phyloP scores from a whole-genome alignment of 2,329 filamentous ascomycete species.

The Trichoderma afroharzianum region DNA sequence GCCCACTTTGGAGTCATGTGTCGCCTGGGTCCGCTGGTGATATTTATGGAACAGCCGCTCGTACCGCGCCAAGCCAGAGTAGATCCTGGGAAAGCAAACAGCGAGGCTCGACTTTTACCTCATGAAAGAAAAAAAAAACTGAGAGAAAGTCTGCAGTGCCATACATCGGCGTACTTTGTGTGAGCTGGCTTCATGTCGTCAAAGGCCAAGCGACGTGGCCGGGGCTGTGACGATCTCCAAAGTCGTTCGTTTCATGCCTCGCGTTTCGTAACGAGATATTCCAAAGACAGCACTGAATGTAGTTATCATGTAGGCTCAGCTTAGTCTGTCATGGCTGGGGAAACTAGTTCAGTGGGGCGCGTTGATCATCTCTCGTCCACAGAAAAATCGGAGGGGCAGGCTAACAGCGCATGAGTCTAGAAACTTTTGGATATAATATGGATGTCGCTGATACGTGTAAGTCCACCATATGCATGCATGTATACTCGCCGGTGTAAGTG shows the following conservation, averaged over 20 bases:
- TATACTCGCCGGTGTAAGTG: background rate
- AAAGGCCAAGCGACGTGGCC: background rate
- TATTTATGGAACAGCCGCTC: constrained; percentile 36
- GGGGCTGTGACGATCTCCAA: background rate
- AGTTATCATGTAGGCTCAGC: background rate
- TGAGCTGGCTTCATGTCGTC: background rate
- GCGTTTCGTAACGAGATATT: background rate
- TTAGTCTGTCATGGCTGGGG: constrained; percentile 1
- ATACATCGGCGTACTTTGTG: background rate
- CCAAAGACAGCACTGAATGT: background rate
- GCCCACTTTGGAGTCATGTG: constrained; percentile 21
- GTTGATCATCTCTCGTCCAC: constrained; percentile 10
- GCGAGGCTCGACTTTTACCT: background rate
- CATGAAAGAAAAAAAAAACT: background rate
- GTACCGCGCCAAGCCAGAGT: constrained; percentile 28
- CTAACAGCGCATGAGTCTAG: constrained; percentile 6
- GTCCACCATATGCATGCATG: background rate
- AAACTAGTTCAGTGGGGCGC: constrained; percentile 4
- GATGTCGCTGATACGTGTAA: background rate
- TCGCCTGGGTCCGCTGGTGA: constrained; percentile 9
- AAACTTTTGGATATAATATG: background rate
- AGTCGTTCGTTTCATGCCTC: background rate
- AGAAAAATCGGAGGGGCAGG: background rate
- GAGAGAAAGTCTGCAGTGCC: background rate
- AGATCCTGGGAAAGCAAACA: background rate